Evolutionary conservation across 108 stramenopile genomes (phyloP), one percentile per base, ranked within the genome.

Genomic region (Nitzschia putrida): DNA sequence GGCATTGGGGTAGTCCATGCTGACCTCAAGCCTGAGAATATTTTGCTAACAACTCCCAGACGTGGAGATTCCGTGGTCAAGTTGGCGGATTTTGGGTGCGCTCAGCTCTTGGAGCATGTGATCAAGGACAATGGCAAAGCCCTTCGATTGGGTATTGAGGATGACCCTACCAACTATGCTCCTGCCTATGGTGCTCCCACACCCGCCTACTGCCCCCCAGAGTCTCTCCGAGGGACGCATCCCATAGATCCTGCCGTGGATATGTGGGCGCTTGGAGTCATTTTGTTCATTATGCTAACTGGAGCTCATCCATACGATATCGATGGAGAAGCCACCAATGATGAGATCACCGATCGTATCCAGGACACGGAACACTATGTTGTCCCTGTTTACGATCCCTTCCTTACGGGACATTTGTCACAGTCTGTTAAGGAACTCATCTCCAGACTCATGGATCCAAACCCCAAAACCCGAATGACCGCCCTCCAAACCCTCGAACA

Each of bases 271-370:
- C 72, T 96, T 21, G 95, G 95, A 8, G 84, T 96, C 11, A 92
- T 96, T 69, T 71, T 96, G 13, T 96, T 94, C 59, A 94, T 96
- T 63, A 91, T 96, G 92, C 79, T 96, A n/a, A 88, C 88, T 12
- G 95, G 92, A 39, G 72, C 89, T 10, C 95, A 96, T 68, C 95
- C 95, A 0, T 96, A 90, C 60, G 95, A 96, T 78, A 64, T 91
- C 34, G 60, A 69, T n/a, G 95, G 92, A 22, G 76, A 66, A 34
- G 77, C 87, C 16, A 83, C 86, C 5, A 89, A 92, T 54, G 86
- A 87, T 14, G 86, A 88, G 68, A 83, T 92, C 56, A 87, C 90
- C 66, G 45, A 64, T 9, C 69, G 67, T 16, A 83, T 93, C 53
- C 66, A 76, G 47, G 57, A 70, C 66, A 24, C 40, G 20, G 14